phyloP scores from a whole-genome alignment of 2,329 filamentous ascomycete genomes.

The Lizonia empirigonia region DNA sequence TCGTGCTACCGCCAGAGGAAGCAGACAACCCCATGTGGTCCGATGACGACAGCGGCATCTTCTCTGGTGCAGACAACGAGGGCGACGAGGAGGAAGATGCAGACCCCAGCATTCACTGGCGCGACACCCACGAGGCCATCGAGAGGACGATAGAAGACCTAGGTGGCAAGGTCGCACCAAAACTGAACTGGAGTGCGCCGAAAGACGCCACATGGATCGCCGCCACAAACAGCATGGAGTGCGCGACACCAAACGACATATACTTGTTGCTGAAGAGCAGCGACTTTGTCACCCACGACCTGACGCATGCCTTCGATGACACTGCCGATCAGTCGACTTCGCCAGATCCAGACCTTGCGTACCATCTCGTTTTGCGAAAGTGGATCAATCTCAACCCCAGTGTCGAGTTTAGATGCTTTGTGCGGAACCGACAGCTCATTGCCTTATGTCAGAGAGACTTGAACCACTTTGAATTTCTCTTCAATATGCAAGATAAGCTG shows the following conservation, averaged over 20 bases:
- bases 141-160: slow-evolving; percentile 78
- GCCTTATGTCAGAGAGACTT: slow-evolving; percentile 87
- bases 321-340: slow-evolving; percentile 50
- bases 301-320: slow-evolving; percentile 90
- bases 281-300: slow-evolving; percentile 91
- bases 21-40: slow-evolving; percentile 52
- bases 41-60: slow-evolving; percentile 59
- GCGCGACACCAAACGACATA: slow-evolving; percentile 84
- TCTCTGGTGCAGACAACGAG: slow-evolving; percentile 54
- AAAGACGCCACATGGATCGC: slow-evolving; percentile 95
- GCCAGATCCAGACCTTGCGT: slow-evolving; percentile 61
- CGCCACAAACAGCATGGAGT: slow-evolving; percentile 88
- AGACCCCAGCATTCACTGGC: slow-evolving; percentile 66
- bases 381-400: slow-evolving; percentile 88
- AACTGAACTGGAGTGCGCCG: slow-evolving; percentile 96
- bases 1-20: slow-evolving; percentile 78
- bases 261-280: slow-evolving; percentile 94
- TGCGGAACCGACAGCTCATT: slow-evolving; percentile 78
- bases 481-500: slow-evolving; percentile 68
- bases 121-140: slow-evolving; percentile 77
- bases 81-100: slow-evolving; percentile 54
- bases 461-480: slow-evolving; percentile 87
- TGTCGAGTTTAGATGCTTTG: slow-evolving; percentile 94
- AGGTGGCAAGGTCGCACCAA: slow-evolving; percentile 85
- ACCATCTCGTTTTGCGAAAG: slow-evolving; percentile 83